Evolutionary conservation across 1,284 basidiomycete genomes (phyloP).

Genomic region (Cryptococcus neoformans): DNA sequence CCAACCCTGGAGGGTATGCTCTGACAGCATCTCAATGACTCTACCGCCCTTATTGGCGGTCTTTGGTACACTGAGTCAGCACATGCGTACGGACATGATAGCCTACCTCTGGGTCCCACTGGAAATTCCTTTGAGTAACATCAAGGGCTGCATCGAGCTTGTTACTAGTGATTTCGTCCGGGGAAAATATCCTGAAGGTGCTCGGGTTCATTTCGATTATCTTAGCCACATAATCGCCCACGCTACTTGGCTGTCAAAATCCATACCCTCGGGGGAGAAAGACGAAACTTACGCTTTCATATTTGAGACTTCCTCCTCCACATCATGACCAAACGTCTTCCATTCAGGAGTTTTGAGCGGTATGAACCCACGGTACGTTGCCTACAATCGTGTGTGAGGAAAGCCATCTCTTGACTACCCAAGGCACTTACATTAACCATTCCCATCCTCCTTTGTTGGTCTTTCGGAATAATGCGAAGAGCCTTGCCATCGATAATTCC

Average conservation of each 20-base stretch:
- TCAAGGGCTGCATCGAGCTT: conserved; percentile 77
- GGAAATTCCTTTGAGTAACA: conserved; percentile 63
- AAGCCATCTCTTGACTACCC: neutral
- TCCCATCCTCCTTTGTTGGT: conserved; percentile 38
- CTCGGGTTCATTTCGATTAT: conserved; percentile 67
- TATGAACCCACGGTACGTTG: conserved; percentile 62
- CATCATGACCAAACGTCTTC: conserved; percentile 57
- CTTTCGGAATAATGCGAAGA: conserved; percentile 41
- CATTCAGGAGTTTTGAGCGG: conserved; percentile 66
- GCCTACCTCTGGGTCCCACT: conserved; percentile 60
- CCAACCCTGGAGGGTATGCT: conserved; percentile 85
- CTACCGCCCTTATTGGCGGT: conserved; percentile 61
- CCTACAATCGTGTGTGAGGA: conserved; percentile 39
- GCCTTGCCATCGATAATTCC: conserved; percentile 37
- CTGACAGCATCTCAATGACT: conserved; percentile 80
- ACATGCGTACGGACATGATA: neutral
- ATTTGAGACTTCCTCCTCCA: conserved; percentile 61
- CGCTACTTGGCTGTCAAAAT: conserved; percentile 9
- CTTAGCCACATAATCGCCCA: conserved; percentile 34
- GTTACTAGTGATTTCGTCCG: conserved; percentile 79
- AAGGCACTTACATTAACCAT: conserved; percentile 25
- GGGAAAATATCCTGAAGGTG: conserved; percentile 84
- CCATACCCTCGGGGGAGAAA: neutral
- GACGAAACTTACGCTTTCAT: conserved; percentile 61
- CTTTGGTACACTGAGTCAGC: conserved; percentile 2